Evolutionary conservation across 306 rosid genomes (phyloP).

Genomic region (Medicago lupulina): DNA sequence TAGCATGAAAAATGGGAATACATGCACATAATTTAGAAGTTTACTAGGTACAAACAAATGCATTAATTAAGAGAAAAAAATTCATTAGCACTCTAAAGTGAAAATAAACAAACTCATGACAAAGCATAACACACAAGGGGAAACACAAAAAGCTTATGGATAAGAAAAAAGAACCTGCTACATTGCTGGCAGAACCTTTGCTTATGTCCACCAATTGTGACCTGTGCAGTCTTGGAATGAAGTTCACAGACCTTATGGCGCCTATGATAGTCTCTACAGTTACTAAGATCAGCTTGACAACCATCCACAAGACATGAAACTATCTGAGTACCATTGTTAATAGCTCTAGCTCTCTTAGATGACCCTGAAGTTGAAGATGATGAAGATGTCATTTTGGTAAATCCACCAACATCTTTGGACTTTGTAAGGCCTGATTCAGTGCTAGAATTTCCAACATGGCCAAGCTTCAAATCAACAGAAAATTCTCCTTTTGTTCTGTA

Average conservation of each 20-base stretch:
- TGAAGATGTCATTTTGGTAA: constrained; percentile 53
- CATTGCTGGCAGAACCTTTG: constrained; percentile 99
- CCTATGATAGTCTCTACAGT: constrained; percentile 84
- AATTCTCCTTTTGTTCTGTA: constrained; percentile 62
- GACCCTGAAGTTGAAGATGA: constrained; percentile 65
- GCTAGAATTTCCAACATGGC: constrained; percentile 64
- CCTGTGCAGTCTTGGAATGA: constrained; percentile 89
- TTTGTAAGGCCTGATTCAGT: constrained; percentile 43
- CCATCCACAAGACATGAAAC: constrained; percentile 92
- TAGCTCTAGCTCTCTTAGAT: constrained; percentile 79
- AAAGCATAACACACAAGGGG: no score
- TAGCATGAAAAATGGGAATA: constrained; percentile 24
- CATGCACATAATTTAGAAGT: constrained; percentile 1
- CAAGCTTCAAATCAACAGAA: constrained; percentile 93
- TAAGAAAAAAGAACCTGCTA: constrained; percentile 70
- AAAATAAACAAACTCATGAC: no score
- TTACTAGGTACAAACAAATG: no score
- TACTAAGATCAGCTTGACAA: constrained; percentile 83
- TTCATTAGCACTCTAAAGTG: no score
- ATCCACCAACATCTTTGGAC: constrained; percentile 61
- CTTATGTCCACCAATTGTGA: constrained; percentile 77
- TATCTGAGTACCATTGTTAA: constrained; percentile 57
- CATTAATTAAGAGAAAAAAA: no score
- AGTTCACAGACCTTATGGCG: constrained; percentile 98
- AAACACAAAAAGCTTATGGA: neutral